Evolutionary conservation across 169 alveolate genomes (phyloP).

Genomic region (Eimeria tenella): DNA sequence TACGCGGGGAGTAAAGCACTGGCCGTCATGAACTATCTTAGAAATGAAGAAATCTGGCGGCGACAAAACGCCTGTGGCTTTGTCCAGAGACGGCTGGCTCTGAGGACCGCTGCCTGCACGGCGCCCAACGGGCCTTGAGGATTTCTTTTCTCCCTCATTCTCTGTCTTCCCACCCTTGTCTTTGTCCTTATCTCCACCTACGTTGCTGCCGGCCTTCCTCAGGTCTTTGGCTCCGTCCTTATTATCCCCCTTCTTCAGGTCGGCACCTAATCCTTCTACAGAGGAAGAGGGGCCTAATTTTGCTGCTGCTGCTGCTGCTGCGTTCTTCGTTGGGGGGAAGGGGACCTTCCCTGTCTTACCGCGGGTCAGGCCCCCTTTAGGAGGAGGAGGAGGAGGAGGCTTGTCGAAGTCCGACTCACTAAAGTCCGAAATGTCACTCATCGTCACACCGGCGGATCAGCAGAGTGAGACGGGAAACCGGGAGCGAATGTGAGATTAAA

Average conservation of each 20-base stretch:
- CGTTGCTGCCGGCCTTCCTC: neutral
- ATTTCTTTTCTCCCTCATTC: constrained; percentile 6
- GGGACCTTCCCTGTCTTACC: neutral
- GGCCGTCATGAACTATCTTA: constrained; percentile 71
- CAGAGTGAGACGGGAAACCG: too few species aligned
- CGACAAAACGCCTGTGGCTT: constrained; percentile 66
- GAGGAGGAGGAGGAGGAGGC: constrained; percentile 28
- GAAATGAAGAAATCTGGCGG: constrained; percentile 74
- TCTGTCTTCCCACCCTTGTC: neutral
- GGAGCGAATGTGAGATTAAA: too few species aligned
- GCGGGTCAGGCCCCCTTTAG: neutral
- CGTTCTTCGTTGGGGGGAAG: neutral
- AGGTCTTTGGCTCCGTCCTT: neutral
- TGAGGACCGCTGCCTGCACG: neutral
- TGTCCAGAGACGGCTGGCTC: neutral
- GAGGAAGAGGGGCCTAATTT: neutral
- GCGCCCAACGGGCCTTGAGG: neutral
- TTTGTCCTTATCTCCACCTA: neutral
- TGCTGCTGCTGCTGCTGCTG: neutral
- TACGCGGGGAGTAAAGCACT: constrained; percentile 39
- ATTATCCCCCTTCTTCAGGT: neutral
- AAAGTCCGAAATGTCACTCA: constrained; percentile 74
- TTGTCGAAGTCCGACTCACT: constrained; percentile 39
- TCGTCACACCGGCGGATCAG: neutral
- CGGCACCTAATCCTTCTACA: neutral